Percentiles rank a stretch among this genome's conserved stretches.
phyloP scores from a whole-genome alignment of 495 filamentous ascomycete species.

The Hyphodiscus hymeniophilus region DNA sequence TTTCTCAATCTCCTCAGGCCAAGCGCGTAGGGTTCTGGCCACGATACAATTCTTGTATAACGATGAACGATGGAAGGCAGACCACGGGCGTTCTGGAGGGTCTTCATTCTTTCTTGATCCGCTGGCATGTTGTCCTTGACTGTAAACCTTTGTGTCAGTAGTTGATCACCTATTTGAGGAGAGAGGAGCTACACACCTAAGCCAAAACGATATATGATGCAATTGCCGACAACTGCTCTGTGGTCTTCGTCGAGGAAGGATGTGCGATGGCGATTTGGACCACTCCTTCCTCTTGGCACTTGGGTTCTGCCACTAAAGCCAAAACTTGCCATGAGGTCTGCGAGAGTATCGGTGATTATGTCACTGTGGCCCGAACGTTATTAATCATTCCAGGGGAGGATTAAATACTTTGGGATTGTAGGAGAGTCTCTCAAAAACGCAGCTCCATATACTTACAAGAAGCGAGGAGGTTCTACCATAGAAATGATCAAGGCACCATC shows the following conservation, averaged over 20 bases:
- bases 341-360: slow-evolving; percentile 9
- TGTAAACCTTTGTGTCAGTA: neutral
- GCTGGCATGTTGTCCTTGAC: neutral
- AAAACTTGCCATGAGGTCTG: slow-evolving; percentile 10
- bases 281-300: slow-evolving; percentile 7
- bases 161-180: too few relatives aligned
- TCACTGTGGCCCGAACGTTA: neutral
- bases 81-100: neutral
- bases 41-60: neutral
- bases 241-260: slow-evolving; percentile 20
- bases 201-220: slow-evolving; percentile 23
- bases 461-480: slow-evolving; percentile 20
- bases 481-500: slow-evolving; percentile 28
- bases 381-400: too few relatives aligned
- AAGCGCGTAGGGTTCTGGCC: neutral
- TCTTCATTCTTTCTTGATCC: neutral
- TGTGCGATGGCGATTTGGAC: slow-evolving; percentile 28
- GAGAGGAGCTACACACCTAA: neutral
- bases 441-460: slow-evolving; percentile 4
- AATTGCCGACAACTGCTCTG: slow-evolving; percentile 17
- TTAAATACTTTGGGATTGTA: too few relatives aligned
- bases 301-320: slow-evolving; percentile 15
- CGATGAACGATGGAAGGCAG: slow-evolving; percentile 7
- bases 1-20: neutral
- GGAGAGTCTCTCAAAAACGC: too few relatives aligned